Percentiles rank a stretch among this genome's conserved stretches.
phyloP scores from a whole-genome alignment of 352 stramenopile species.

The Phytophthora parvispora region DNA sequence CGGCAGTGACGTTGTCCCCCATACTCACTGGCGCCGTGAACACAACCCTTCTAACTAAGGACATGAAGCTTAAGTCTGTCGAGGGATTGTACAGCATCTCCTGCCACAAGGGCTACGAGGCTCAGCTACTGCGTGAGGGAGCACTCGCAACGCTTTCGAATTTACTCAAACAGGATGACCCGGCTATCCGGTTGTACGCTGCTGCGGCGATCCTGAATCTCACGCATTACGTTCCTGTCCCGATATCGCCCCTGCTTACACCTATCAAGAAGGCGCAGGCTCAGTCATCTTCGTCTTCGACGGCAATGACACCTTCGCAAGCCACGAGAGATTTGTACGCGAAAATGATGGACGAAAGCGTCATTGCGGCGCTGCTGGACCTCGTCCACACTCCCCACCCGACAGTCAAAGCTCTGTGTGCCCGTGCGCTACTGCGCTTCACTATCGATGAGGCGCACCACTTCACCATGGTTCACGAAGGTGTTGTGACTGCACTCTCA shows the following conservation, averaged over 20 bases:
- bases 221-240: conserved; percentile 37
- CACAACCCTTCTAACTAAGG: conserved; percentile 50
- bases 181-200: conserved; percentile 68
- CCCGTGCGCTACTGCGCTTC: conserved; percentile 75
- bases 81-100: conserved; percentile 88
- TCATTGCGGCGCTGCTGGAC: conserved; percentile 66
- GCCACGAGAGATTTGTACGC: conserved; percentile 62
- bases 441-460: conserved; percentile 80
- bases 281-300: conserved; percentile 20
- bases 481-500: conserved; percentile 66
- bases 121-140: conserved; percentile 76
- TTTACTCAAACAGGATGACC: conserved; percentile 81
- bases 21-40: conserved; percentile 20
- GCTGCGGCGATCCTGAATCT: conserved; percentile 86
- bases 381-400: conserved; percentile 71
- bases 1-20: conserved; percentile 16
- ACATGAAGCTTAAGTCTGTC: conserved; percentile 83
- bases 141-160: conserved; percentile 64
- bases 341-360: conserved; percentile 83
- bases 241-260: conserved; percentile 19
- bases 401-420: conserved; percentile 78
- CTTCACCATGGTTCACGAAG: conserved; percentile 85
- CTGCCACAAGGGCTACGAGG: conserved; percentile 78
- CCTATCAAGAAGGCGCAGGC: conserved; percentile 28
- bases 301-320: conserved; percentile 32